A percentile compares a stretch with the other conserved stretches of the same genome.
These are phyloP conservation scores for Danielia reshetovae DNA, from an alignment of 805 yeast species.

Conservation along the genomic window DNA sequence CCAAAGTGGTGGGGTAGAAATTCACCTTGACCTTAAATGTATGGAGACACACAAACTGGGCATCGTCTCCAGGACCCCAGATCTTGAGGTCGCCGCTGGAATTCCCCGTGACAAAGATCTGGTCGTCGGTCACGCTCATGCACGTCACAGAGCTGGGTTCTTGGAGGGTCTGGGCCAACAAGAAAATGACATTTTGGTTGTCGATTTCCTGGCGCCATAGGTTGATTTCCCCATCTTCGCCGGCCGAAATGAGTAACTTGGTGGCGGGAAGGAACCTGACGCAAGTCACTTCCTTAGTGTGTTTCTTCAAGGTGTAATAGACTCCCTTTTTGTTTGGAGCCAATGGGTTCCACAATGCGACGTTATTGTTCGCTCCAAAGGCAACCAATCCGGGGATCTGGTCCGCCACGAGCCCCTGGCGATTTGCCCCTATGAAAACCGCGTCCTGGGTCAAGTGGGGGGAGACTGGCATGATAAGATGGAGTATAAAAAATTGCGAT, in stretches of 20 bases:
- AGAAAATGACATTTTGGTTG: slow-evolving; percentile 21
- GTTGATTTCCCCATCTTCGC: slow-evolving; percentile 61
- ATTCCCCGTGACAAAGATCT: slow-evolving; percentile 55
- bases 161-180: slow-evolving; percentile 28
- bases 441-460: slow-evolving; percentile 40
- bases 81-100: slow-evolving; percentile 56
- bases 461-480: too few species aligned
- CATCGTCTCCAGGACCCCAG: slow-evolving; percentile 39
- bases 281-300: slow-evolving; percentile 59
- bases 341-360: slow-evolving; percentile 70
- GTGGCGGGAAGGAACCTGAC: slow-evolving; percentile 50
- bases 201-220: slow-evolving; percentile 47
- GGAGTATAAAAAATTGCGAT: slow-evolving; percentile 4
- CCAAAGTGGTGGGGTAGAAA: slow-evolving; percentile 44
- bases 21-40: slow-evolving; percentile 37
- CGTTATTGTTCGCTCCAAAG: slow-evolving; percentile 62
- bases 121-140: slow-evolving; percentile 38
- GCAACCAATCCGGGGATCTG: slow-evolving; percentile 49
- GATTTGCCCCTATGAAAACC: slow-evolving; percentile 69
- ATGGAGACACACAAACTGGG: slow-evolving; percentile 21
- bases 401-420: slow-evolving; percentile 58
- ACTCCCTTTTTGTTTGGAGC: slow-evolving; percentile 43
- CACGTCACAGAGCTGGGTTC: slow-evolving; percentile 54
- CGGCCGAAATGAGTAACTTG: slow-evolving; percentile 50
- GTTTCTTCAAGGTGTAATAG: slow-evolving; percentile 54